Evolutionary conservation across 2,329 filamentous ascomycete species (phyloP).

Genomic region (Microsporum canis): DNA sequence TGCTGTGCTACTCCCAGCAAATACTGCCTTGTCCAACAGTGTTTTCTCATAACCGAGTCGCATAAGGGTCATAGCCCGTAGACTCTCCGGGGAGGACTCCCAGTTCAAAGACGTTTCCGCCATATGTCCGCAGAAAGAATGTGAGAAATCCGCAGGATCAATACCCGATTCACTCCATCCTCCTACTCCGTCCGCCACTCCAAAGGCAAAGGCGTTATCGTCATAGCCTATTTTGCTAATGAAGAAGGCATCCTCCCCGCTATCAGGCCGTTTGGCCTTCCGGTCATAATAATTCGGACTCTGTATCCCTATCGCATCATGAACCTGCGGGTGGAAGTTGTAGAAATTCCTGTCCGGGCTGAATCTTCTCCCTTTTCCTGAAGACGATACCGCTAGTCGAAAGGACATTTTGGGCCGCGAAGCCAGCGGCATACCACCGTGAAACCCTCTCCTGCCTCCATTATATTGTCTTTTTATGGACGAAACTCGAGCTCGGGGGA

Average conservation of each 20-base stretch:
- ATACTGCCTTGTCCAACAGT: slow-evolving; percentile 58
- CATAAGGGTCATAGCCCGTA: slow-evolving; percentile 58
- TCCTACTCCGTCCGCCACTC: slow-evolving; percentile 86
- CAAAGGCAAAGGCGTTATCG: slow-evolving; percentile 55
- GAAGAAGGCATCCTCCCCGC: slow-evolving; percentile 95
- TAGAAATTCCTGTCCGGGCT: slow-evolving; percentile 58
- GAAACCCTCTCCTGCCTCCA: slow-evolving; percentile 18
- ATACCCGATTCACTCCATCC: slow-evolving; percentile 90
- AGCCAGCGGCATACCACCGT: slow-evolving; percentile 18
- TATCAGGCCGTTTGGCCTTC: slow-evolving; percentile 56
- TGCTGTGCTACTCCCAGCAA: slow-evolving; percentile 82
- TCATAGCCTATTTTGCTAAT: slow-evolving; percentile 62
- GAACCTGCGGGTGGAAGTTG: slow-evolving; percentile 51
- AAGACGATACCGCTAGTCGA: slow-evolving; percentile 62
- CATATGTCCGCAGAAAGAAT: slow-evolving; percentile 90
- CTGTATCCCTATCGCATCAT: slow-evolving; percentile 28
- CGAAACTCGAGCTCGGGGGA: not conserved
- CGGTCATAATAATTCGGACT: slow-evolving; percentile 41
- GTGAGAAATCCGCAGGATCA: slow-evolving; percentile 89
- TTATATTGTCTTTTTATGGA: not conserved
- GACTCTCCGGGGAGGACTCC: slow-evolving; percentile 26
- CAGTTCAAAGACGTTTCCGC: slow-evolving; percentile 58
- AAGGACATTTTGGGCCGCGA: slow-evolving; percentile 45
- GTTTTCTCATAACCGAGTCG: slow-evolving; percentile 76
- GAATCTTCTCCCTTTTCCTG: slow-evolving; percentile 58